These are phyloP conservation scores for Macaranga tanarius DNA, from an alignment of 441 rosid species.

Conservation along the genomic window DNA sequence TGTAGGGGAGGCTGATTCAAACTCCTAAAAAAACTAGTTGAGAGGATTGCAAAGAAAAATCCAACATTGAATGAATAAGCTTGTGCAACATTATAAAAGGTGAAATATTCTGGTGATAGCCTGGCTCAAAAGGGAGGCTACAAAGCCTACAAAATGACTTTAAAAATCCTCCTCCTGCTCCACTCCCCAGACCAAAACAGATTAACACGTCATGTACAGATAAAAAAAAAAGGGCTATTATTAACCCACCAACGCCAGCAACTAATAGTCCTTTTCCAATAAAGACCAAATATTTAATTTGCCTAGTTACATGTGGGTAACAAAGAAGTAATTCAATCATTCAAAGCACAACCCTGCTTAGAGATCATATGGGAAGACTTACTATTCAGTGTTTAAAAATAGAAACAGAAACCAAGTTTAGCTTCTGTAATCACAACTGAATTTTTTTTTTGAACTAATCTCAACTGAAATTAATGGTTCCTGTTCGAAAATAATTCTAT, in stretches of 20 bases:
- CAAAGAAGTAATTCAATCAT: background rate
- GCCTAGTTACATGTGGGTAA: background rate
- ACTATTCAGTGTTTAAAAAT: background rate
- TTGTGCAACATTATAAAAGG: background rate
- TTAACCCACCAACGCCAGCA: background rate
- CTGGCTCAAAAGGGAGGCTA: slow-evolving; percentile 1
- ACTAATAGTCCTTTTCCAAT: background rate
- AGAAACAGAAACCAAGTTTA: background rate
- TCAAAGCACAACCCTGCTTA: background rate
- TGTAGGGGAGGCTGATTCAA: too few relatives aligned
- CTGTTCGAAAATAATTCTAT: background rate
- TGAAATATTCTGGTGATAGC: background rate
- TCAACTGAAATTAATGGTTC: background rate
- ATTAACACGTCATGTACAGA: background rate
- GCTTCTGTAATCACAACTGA: background rate
- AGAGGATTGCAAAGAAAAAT: background rate
- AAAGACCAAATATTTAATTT: background rate
- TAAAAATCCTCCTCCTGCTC: background rate
- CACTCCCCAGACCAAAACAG: background rate
- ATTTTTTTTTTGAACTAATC: too few relatives aligned
- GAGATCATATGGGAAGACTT: background rate
- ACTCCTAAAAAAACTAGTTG: too few relatives aligned
- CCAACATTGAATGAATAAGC: background rate
- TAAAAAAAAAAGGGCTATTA: background rate
- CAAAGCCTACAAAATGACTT: background rate